Percentiles rank a stretch among this genome's conserved stretches.
Conservation (phyloP, 2,329 filamentous ascomycete species). For the Penicillium sp. region DNA sequence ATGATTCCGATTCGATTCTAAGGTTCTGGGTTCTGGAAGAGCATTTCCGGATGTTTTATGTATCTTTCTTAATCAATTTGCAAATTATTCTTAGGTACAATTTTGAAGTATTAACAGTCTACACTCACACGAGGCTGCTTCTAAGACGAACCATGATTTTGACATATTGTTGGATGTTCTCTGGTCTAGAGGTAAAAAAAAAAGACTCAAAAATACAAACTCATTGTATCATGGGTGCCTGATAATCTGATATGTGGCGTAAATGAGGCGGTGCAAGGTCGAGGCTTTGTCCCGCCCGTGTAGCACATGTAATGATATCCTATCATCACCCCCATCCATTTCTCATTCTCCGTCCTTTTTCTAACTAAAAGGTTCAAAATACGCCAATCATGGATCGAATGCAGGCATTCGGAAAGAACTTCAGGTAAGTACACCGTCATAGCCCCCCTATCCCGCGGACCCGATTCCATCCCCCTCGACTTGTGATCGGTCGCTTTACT, state of each 20-base stretch:
- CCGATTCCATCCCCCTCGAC: constrained; percentile 11
- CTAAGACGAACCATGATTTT: not conserved
- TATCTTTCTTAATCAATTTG: constrained; percentile 3
- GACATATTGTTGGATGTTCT: not conserved
- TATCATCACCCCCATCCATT: constrained; percentile 8
- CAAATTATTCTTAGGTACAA: not conserved
- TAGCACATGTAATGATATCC: constrained; percentile 10
- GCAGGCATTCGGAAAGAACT: constrained; percentile 67
- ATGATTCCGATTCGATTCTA: not conserved
- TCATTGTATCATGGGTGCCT: constrained; percentile 1
- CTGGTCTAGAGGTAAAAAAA: not conserved
- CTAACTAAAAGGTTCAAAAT: not conserved
- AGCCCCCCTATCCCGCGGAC: constrained; percentile 2
- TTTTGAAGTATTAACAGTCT: not conserved
- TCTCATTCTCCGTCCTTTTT: constrained; percentile 3
- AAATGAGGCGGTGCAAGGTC: constrained; percentile 24
- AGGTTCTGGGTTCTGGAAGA: not conserved
- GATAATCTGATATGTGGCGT: constrained; percentile 24
- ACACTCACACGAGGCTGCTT: not conserved
- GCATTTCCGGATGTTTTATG: not conserved
- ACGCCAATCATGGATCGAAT: constrained; percentile 62
- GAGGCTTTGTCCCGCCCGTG: constrained; percentile 17
- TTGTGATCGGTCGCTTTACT: constrained; percentile 29
- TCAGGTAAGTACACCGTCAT: constrained; percentile 53
- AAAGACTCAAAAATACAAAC: not conserved